phyloP scores from a whole-genome alignment of 495 filamentous ascomycete genomes.

The Penicillium daleae region DNA sequence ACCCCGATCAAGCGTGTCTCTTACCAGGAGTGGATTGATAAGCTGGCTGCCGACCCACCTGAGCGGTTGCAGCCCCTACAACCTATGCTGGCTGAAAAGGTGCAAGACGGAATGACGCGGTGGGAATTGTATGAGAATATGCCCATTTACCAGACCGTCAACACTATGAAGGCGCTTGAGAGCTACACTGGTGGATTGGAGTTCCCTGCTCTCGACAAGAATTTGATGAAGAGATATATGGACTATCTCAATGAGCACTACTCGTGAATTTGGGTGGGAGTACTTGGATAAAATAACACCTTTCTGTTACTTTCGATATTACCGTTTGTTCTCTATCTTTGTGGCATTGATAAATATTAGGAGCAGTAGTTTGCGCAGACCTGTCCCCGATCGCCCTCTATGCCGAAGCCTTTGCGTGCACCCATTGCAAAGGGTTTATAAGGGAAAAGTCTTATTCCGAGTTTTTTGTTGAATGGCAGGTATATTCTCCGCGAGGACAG shows the following conservation, averaged over 20 bases:
- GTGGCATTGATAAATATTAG: too few species aligned
- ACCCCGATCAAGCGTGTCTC: conserved; percentile 2
- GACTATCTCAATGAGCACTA: not conserved
- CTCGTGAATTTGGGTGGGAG: too few species aligned
- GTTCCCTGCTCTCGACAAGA: not conserved
- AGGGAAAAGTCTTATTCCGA: too few species aligned
- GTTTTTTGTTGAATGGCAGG: too few species aligned
- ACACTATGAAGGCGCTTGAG: conserved; percentile 10
- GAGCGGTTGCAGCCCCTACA: conserved; percentile 15
- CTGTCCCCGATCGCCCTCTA: too few species aligned
- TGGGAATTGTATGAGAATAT: conserved; percentile 32
- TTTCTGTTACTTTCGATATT: too few species aligned
- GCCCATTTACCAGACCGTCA: conserved; percentile 22
- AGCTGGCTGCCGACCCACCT: conserved; percentile 3
- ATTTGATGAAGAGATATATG: not conserved
- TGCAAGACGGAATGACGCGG: conserved; percentile 18
- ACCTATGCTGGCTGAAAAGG: conserved; percentile 26
- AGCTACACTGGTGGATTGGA: conserved; percentile 1
- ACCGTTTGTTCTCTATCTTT: too few species aligned
- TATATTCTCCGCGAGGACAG: too few species aligned
- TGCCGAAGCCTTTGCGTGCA: too few species aligned
- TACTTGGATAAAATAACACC: too few species aligned
- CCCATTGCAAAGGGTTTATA: too few species aligned
- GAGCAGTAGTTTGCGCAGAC: too few species aligned
- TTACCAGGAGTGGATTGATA: conserved; percentile 18